Percentiles rank a stretch among this genome's conserved stretches.
phyloP scores from a whole-genome alignment of 495 filamentous ascomycete species.

The Jackrogersella multiformis region DNA sequence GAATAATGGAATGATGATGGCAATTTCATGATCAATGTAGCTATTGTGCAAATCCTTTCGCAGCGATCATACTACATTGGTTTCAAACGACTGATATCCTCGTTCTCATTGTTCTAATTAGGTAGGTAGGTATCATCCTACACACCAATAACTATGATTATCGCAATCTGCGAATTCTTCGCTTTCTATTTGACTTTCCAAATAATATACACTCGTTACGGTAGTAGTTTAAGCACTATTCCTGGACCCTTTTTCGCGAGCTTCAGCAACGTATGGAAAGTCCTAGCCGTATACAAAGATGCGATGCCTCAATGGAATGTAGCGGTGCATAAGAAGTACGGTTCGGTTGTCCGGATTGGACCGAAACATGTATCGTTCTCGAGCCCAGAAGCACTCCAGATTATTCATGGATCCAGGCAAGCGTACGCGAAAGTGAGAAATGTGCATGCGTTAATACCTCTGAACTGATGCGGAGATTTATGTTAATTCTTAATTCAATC shows the following conservation, averaged over 20 bases:
- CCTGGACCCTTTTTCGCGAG: constrained; percentile 9
- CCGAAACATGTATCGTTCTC: constrained; percentile 42
- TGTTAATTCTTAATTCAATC: not conserved
- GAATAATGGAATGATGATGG: not conserved
- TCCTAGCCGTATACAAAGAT: constrained; percentile 11
- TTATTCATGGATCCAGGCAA: constrained; percentile 20
- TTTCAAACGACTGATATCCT: not conserved
- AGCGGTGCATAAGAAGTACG: constrained; percentile 27
- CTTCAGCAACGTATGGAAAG: constrained; percentile 34
- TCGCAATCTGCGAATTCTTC: not conserved
- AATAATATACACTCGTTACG: constrained; percentile 1
- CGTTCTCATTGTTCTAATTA: not conserved
- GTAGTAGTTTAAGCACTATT: not conserved
- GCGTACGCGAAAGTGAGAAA: constrained; percentile 8
- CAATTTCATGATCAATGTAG: not conserved
- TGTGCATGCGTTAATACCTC: not conserved
- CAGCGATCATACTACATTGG: too few relatives aligned
- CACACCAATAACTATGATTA: not conserved
- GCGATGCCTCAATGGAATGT: constrained; percentile 23
- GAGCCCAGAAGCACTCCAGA: constrained; percentile 25
- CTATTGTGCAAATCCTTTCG: not conserved
- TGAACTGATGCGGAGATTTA: not conserved
- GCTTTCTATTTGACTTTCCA: constrained; percentile 1
- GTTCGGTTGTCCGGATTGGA: constrained; percentile 43
- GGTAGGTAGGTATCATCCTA: too few relatives aligned